phyloP scores from a whole-genome alignment of 768 basidiomycete species.

The Mycena haematopus region DNA sequence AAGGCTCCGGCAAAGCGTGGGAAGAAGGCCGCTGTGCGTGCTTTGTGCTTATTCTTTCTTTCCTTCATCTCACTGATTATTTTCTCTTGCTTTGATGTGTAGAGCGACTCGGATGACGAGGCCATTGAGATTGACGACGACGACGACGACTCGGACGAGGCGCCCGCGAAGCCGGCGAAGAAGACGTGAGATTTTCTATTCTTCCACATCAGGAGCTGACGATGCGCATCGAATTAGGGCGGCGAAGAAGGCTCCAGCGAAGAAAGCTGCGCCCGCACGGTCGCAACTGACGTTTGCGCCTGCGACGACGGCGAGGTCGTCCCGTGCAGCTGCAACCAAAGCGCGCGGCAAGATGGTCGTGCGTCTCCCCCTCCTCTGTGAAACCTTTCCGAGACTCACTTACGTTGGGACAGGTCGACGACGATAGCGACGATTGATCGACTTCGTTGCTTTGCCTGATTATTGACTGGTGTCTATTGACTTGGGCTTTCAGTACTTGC shows the following conservation, averaged over 20 bases:
- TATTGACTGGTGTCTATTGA: background rate
- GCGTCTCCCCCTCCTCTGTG: conserved; percentile 25
- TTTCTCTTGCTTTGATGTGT: background rate
- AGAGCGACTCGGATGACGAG: conserved; percentile 57
- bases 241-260: conserved; percentile 47
- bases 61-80: background rate
- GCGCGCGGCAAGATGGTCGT: conserved; percentile 70
- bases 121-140: conserved; percentile 63
- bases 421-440: conserved; percentile 39
- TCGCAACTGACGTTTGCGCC: conserved; percentile 70
- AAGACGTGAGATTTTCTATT: conserved; percentile 53
- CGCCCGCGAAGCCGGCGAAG: conserved; percentile 53
- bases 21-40: conserved; percentile 55
- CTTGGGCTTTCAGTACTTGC: background rate
- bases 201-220: background rate
- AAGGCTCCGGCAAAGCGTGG: conserved; percentile 54
- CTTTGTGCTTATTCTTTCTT: background rate
- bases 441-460: background rate
- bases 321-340: conserved; percentile 71
- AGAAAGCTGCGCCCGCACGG: conserved; percentile 45
- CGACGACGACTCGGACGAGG: conserved; percentile 54
- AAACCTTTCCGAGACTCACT: background rate
- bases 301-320: conserved; percentile 50
- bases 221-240: conserved; percentile 19
- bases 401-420: conserved; percentile 32